These are phyloP conservation scores for Phytophthora melonis DNA, from an alignment of 352 stramenopile genomes.

Conservation along the genomic window DNA sequence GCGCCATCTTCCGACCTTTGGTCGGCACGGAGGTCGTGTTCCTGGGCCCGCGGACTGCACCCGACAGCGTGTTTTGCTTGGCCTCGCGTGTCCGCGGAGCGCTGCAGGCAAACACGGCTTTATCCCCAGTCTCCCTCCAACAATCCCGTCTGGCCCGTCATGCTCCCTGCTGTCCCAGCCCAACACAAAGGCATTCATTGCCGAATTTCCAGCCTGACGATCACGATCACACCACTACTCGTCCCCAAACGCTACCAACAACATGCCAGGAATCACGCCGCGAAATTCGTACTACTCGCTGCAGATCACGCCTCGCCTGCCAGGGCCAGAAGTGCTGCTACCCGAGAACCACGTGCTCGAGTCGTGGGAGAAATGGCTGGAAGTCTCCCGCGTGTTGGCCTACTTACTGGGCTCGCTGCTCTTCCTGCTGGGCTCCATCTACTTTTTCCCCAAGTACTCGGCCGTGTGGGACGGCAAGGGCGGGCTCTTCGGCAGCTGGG, in stretches of 20 bases:
- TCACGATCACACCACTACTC: background rate
- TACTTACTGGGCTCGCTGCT: slow-evolving; percentile 67
- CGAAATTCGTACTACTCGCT: background rate
- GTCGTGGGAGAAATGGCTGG: slow-evolving; percentile 47
- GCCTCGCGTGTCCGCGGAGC: background rate
- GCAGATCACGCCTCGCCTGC: slow-evolving; percentile 2
- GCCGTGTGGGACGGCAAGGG: slow-evolving; percentile 62
- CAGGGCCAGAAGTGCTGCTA: slow-evolving; percentile 4
- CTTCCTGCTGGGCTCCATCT: slow-evolving; percentile 74
- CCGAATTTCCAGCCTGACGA: background rate
- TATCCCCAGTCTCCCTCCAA: background rate
- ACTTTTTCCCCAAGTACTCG: slow-evolving; percentile 77
- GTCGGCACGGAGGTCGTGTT: background rate
- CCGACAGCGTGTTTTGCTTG: background rate
- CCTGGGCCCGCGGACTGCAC: background rate
- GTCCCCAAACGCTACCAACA: background rate
- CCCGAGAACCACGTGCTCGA: slow-evolving; percentile 11
- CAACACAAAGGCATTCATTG: background rate
- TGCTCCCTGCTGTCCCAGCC: background rate
- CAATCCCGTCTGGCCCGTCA: slow-evolving; percentile 1
- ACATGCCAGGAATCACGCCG: background rate
- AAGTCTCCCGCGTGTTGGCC: slow-evolving; percentile 49
- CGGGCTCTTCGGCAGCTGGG: slow-evolving; percentile 62
- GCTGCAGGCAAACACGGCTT: background rate
- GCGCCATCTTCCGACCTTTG: background rate